Conservation (phyloP, 2,329 filamentous ascomycete genomes). For the Epichloe sibirici region DNA sequence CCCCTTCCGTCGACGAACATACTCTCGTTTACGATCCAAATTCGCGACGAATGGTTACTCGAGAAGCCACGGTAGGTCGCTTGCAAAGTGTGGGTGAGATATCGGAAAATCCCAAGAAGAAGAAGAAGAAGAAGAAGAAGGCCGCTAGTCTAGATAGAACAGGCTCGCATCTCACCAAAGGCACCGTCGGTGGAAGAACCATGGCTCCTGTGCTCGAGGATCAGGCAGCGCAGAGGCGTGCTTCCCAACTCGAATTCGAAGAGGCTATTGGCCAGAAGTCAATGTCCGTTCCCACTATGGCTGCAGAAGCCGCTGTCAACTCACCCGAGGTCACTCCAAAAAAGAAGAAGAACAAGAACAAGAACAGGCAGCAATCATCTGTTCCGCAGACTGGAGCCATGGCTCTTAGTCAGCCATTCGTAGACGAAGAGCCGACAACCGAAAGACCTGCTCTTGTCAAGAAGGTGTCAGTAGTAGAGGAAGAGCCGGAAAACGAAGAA, state of each 20-base stretch:
- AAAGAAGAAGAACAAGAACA: slow-evolving; percentile 8
- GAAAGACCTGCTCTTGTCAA: slow-evolving; percentile 15
- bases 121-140: slow-evolving; percentile 31
- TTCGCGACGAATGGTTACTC: slow-evolving; percentile 48
- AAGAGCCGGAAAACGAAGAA: slow-evolving; percentile 32
- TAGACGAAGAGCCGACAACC: neutral
- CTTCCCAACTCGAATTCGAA: neutral
- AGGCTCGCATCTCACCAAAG: slow-evolving; percentile 36
- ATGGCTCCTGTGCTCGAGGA: slow-evolving; percentile 34
- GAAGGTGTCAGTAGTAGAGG: slow-evolving; percentile 32
- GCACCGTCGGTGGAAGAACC: slow-evolving; percentile 36
- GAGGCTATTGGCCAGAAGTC: neutral
- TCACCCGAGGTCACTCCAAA: neutral
- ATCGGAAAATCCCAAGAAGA: slow-evolving; percentile 29
- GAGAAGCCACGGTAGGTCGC: slow-evolving; percentile 27
- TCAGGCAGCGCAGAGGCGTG: neutral
- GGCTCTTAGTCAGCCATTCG: neutral
- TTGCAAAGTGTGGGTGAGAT: slow-evolving; percentile 29
- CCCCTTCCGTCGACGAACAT: slow-evolving; percentile 21
- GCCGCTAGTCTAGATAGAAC: slow-evolving; percentile 21
- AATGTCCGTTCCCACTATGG: neutral
- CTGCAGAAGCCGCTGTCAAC: neutral
- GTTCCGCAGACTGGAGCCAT: neutral
- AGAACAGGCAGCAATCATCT: slow-evolving; percentile 3
- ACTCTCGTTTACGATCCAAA: slow-evolving; percentile 52